These are phyloP conservation scores for Obelidium mucronatum DNA, from an alignment of 192 early-diverging fungal species.

Conservation along the genomic window DNA sequence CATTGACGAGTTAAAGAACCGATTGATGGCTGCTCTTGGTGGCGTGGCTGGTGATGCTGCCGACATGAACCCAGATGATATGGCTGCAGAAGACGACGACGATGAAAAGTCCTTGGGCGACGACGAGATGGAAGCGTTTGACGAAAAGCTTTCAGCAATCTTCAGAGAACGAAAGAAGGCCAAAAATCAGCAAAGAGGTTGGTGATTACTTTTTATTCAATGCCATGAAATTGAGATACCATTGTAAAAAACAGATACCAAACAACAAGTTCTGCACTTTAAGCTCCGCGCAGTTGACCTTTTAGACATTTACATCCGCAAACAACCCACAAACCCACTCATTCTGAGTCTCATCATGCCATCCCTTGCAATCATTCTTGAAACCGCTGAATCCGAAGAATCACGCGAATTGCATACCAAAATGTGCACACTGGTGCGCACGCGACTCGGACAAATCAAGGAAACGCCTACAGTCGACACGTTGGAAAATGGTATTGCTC, in stretches of 20 bases:
- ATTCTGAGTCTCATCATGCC: slow-evolving; percentile 75
- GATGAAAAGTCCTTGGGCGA: slow-evolving; percentile 73
- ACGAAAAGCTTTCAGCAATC: slow-evolving; percentile 92
- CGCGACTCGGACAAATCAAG: slow-evolving; percentile 67
- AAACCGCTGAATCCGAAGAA: slow-evolving; percentile 50
- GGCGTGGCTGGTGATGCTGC: slow-evolving; percentile 53
- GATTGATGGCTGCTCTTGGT: slow-evolving; percentile 52
- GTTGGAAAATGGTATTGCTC: slow-evolving; percentile 58
- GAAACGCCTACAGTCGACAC: slow-evolving; percentile 61
- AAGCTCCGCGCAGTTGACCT: slow-evolving; percentile 89
- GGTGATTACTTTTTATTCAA: neutral
- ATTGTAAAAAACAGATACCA: slow-evolving; percentile 60
- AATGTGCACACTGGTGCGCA: slow-evolving; percentile 66
- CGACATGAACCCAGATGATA: slow-evolving; percentile 61
- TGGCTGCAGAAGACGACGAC: slow-evolving; percentile 67
- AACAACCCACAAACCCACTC: slow-evolving; percentile 72
- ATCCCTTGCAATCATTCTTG: slow-evolving; percentile 68
- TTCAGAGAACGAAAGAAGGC: slow-evolving; percentile 83
- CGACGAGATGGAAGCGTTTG: slow-evolving; percentile 89
- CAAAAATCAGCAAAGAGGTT: slow-evolving; percentile 80
- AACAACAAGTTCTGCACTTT: slow-evolving; percentile 85
- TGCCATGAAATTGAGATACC: neutral
- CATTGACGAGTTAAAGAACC: slow-evolving; percentile 55
- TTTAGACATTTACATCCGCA: slow-evolving; percentile 77
- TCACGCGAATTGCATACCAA: slow-evolving; percentile 72